These are phyloP conservation scores for Nyctanthes arbortristis DNA, from an alignment of 257 asterid species.

Conservation along the genomic window DNA sequence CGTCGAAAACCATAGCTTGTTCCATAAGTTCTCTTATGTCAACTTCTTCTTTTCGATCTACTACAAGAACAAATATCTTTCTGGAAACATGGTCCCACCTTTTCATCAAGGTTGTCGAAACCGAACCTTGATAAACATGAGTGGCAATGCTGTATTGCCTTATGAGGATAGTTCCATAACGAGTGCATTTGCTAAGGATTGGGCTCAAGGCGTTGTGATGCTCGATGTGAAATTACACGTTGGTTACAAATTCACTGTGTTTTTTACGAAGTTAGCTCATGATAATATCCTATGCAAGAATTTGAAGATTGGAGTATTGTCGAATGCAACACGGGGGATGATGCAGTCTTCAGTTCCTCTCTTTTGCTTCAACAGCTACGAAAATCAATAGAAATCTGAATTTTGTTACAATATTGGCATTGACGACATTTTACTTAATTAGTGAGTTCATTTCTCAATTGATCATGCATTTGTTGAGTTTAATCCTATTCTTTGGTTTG, in stretches of 20 bases:
- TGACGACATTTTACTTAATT: too few species aligned
- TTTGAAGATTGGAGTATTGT: not conserved
- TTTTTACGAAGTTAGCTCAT: too few species aligned
- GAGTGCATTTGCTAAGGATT: not conserved
- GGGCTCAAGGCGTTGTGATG: not conserved
- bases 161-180: not conserved
- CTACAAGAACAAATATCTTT: not conserved
- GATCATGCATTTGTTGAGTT: too few species aligned
- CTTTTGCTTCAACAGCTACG: too few species aligned
- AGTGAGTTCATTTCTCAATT: too few species aligned
- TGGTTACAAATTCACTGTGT: too few species aligned
- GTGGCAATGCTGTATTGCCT: not conserved
- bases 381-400: too few species aligned
- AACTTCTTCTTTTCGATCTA: too few species aligned
- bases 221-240: not conserved
- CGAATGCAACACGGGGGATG: not conserved
- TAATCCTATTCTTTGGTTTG: too few species aligned
- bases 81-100: not conserved
- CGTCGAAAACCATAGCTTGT: too few species aligned
- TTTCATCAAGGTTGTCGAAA: not conserved
- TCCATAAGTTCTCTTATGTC: too few species aligned
- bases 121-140: not conserved
- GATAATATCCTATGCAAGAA: not conserved
- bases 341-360: not conserved
- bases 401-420: too few species aligned